These are phyloP conservation scores for Beverwykella pulmonaria DNA, from an alignment of 495 filamentous ascomycete species.

Conservation along the genomic window DNA sequence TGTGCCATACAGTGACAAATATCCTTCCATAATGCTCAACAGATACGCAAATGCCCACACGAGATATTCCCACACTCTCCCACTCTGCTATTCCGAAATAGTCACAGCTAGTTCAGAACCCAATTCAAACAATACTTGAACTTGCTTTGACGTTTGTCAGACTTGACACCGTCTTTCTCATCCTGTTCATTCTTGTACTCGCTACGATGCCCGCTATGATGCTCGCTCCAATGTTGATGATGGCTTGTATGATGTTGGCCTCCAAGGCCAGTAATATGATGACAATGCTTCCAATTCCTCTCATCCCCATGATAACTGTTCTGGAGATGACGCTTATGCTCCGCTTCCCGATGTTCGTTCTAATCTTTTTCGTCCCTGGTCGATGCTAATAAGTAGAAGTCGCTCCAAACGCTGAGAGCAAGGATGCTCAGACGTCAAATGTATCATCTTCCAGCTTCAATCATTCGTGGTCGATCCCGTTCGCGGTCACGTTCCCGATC, in stretches of 20 bases:
- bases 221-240: background rate
- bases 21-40: background rate
- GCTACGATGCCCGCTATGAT: background rate
- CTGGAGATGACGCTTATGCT: background rate
- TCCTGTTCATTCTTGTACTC: background rate
- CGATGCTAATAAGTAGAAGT: background rate
- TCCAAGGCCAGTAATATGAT: no score
- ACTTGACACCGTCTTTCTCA: slow-evolving; percentile 1
- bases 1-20: no score
- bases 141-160: background rate
- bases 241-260: background rate
- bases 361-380: background rate
- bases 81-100: background rate
- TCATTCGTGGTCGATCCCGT: slow-evolving; percentile 15
- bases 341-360: background rate
- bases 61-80: background rate
- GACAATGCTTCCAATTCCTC: no score
- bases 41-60: background rate
- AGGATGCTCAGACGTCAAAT: background rate
- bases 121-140: background rate
- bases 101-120: slow-evolving; percentile 16
- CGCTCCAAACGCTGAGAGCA: background rate
- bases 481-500: slow-evolving; percentile 17
- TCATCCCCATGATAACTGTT: background rate
- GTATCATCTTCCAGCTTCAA: slow-evolving; percentile 35